These are phyloP conservation scores for Eutypella sp. DNA, from an alignment of 2,329 filamentous ascomycete genomes.

Conservation along the genomic window DNA sequence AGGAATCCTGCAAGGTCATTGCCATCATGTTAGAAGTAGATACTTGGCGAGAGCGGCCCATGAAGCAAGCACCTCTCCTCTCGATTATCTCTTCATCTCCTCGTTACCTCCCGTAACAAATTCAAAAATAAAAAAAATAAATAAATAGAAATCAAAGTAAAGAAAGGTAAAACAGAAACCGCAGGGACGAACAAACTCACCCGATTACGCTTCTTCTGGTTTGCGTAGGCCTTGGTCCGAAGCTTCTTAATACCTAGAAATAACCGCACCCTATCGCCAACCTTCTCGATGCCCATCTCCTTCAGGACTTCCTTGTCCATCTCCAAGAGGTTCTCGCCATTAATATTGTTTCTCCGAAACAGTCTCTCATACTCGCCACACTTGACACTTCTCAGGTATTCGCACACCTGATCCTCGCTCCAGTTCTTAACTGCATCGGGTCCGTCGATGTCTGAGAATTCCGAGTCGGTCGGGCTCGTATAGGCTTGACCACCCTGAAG, in stretches of 20 bases:
- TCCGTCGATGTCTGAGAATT: slow-evolving; percentile 80
- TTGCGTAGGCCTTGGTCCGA: slow-evolving; percentile 69
- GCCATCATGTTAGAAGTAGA: too few relatives aligned
- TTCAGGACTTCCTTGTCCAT: slow-evolving; percentile 95
- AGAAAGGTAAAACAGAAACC: too few relatives aligned
- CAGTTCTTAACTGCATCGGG: slow-evolving; percentile 76
- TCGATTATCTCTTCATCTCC: too few relatives aligned
- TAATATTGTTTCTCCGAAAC: slow-evolving; percentile 92
- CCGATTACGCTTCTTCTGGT: slow-evolving; percentile 78
- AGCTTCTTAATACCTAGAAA: slow-evolving; percentile 82
- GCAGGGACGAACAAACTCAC: too few relatives aligned
- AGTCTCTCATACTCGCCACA: slow-evolving; percentile 90
- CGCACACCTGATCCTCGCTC: slow-evolving; percentile 87
- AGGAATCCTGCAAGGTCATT: slow-evolving; percentile 65
- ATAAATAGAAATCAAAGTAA: too few relatives aligned
- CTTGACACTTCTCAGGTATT: slow-evolving; percentile 87
- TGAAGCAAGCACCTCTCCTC: too few relatives aligned
- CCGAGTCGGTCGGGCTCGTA: slow-evolving; percentile 83
- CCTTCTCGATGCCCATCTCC: slow-evolving; percentile 97
- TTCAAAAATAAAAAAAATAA: too few relatives aligned
- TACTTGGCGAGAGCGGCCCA: too few relatives aligned
- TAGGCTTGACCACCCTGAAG: slow-evolving; percentile 54
- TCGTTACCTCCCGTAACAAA: too few relatives aligned
- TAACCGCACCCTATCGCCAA: slow-evolving; percentile 90
- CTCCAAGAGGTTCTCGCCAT: slow-evolving; percentile 91